phyloP scores from a whole-genome alignment of 306 rosid species.

The Quercus variabilis region DNA sequence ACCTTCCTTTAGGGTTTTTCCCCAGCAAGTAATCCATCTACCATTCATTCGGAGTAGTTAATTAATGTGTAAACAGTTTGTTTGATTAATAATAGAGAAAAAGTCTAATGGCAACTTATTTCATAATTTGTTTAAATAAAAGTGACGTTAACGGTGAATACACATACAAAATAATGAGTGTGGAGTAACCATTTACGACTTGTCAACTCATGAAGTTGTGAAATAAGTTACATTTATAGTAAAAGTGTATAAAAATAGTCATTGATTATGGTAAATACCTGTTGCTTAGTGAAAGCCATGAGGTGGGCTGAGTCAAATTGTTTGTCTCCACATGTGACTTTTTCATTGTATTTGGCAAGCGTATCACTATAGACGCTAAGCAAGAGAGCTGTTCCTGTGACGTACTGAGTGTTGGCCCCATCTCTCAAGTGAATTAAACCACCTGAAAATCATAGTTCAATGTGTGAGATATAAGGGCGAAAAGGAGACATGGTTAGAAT shows the following conservation, averaged over 20 bases:
- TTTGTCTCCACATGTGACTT: slow-evolving; percentile 44
- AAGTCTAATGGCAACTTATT: too few relatives aligned
- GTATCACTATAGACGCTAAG: slow-evolving; percentile 56
- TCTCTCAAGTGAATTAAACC: slow-evolving; percentile 74
- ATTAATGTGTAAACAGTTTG: neutral
- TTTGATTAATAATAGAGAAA: neutral
- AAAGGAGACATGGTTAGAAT: too few relatives aligned
- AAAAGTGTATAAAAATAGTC: too few relatives aligned
- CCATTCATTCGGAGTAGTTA: neutral
- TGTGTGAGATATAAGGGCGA: neutral
- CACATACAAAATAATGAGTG: too few relatives aligned
- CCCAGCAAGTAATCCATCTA: slow-evolving; percentile 85
- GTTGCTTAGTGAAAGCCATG: slow-evolving; percentile 57
- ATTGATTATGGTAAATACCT: slow-evolving; percentile 27
- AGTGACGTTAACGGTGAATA: too few relatives aligned
- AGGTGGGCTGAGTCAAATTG: slow-evolving; percentile 33
- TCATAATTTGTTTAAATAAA: too few relatives aligned
- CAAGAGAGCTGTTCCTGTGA: slow-evolving; percentile 53
- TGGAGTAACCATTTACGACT: too few relatives aligned
- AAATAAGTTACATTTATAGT: too few relatives aligned
- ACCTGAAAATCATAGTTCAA: slow-evolving; percentile 27
- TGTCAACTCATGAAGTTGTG: too few relatives aligned
- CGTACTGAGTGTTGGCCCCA: slow-evolving; percentile 91
- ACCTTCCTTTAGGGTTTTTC: slow-evolving; percentile 57
- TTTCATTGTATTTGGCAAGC: slow-evolving; percentile 47